Evolutionary conservation across 2,329 filamentous ascomycete genomes (phyloP).

Genomic region (Aureobasidium leucospermi): DNA sequence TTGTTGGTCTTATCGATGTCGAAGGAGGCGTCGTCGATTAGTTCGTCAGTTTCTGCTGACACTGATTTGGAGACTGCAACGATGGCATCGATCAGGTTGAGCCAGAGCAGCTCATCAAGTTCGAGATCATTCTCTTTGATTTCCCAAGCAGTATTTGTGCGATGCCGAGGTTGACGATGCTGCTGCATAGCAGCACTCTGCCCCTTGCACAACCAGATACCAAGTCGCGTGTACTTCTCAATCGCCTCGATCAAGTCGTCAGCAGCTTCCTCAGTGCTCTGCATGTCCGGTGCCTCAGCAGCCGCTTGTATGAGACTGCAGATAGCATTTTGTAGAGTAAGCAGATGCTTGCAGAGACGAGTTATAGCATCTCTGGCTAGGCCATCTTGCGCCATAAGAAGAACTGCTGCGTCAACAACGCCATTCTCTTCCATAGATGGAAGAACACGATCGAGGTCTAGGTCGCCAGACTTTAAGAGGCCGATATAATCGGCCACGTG

Average conservation of each 20-base stretch:
- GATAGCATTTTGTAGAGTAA: slow-evolving; percentile 70
- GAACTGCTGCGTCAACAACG: slow-evolving; percentile 85
- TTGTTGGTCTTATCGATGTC: slow-evolving; percentile 58
- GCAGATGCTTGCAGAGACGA: slow-evolving; percentile 72
- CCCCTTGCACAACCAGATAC: slow-evolving; percentile 89
- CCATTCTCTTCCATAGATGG: slow-evolving; percentile 84
- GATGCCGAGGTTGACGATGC: slow-evolving; percentile 23
- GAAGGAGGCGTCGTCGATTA: background rate
- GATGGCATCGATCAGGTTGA: slow-evolving; percentile 56
- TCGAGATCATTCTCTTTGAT: slow-evolving; percentile 51
- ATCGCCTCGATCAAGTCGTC: slow-evolving; percentile 69
- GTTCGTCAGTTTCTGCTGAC: slow-evolving; percentile 34
- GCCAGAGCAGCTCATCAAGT: slow-evolving; percentile 57
- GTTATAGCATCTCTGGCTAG: slow-evolving; percentile 76
- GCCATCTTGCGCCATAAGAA: slow-evolving; percentile 84
- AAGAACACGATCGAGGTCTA: slow-evolving; percentile 72
- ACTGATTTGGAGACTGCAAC: slow-evolving; percentile 47
- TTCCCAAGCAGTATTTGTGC: slow-evolving; percentile 32
- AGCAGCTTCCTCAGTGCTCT: slow-evolving; percentile 56
- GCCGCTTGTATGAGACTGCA: slow-evolving; percentile 62
- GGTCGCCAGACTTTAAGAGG: slow-evolving; percentile 64
- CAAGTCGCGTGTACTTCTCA: slow-evolving; percentile 84
- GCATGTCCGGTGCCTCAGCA: slow-evolving; percentile 48
- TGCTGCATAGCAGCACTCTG: slow-evolving; percentile 48
- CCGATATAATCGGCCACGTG: slow-evolving; percentile 84